These are phyloP conservation scores for Rhinocladiella mackenziei DNA, from an alignment of 2,329 filamentous ascomycete genomes.

Conservation along the genomic window DNA sequence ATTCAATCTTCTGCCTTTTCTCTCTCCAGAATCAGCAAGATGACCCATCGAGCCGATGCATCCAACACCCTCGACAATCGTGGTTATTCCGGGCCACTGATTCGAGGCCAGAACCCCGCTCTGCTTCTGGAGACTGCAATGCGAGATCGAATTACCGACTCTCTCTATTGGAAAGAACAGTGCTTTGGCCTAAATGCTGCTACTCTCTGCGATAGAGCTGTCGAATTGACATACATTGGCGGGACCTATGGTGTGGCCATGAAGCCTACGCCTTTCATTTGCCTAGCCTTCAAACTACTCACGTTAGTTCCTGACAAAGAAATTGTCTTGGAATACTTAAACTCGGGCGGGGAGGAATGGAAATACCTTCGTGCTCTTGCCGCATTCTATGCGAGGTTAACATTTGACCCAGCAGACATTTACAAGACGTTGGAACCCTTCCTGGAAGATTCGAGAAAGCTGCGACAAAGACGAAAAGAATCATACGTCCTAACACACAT, in stretches of 20 bases:
- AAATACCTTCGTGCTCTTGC: slow-evolving; percentile 85
- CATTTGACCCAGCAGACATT: slow-evolving; percentile 75
- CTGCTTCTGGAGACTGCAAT: slow-evolving; percentile 94
- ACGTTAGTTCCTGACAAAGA: slow-evolving; percentile 78
- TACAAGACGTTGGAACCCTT: slow-evolving; percentile 77
- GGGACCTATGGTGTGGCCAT: slow-evolving; percentile 82
- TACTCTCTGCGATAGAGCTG: slow-evolving; percentile 80
- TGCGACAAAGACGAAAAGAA: slow-evolving; percentile 70
- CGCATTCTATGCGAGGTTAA: slow-evolving; percentile 88
- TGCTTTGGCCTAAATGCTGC: slow-evolving; percentile 89
- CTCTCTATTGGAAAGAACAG: slow-evolving; percentile 98
- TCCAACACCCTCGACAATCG: slow-evolving; percentile 78
- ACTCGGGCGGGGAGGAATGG: slow-evolving; percentile 72
- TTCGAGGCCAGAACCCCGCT: slow-evolving; percentile 90
- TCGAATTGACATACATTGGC: slow-evolving; percentile 77
- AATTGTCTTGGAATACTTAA: slow-evolving; percentile 74
- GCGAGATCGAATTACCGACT: slow-evolving; percentile 89
- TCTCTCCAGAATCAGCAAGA: slow-evolving; percentile 40
- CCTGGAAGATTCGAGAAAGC: slow-evolving; percentile 75
- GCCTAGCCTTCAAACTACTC: slow-evolving; percentile 88
- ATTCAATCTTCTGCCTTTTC: too few species aligned
- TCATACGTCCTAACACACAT: slow-evolving; percentile 74
- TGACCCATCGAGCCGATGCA: slow-evolving; percentile 71
- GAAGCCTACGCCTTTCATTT: slow-evolving; percentile 85
- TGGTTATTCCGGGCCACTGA: slow-evolving; percentile 69